phyloP scores from a whole-genome alignment of 805 yeast species.

The Spencermartinsiella europaea region DNA sequence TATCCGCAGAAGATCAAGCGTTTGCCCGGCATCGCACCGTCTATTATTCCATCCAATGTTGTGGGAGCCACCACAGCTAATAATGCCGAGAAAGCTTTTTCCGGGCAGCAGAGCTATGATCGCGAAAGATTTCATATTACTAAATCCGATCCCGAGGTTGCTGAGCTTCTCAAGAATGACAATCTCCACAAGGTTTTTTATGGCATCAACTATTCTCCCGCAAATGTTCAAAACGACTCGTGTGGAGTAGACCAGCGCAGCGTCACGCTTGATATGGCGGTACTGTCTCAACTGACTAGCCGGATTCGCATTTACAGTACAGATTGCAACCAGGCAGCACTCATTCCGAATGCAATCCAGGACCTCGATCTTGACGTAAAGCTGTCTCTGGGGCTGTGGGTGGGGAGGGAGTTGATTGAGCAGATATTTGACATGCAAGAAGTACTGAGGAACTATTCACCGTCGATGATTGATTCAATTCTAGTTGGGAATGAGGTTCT shows the following conservation, averaged over 20 bases:
- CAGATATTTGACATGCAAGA: constrained; percentile 45
- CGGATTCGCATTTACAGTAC: constrained; percentile 56
- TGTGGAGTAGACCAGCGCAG: constrained; percentile 49
- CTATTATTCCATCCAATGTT: too few relatives aligned
- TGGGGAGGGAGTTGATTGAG: constrained; percentile 40
- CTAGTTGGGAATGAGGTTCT: constrained; percentile 61
- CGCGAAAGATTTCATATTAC: too few relatives aligned
- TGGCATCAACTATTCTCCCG: constrained; percentile 60
- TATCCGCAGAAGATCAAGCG: too few relatives aligned
- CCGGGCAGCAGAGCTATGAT: too few relatives aligned
- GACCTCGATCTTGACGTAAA: constrained; percentile 50
- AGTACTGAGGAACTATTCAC: constrained; percentile 41
- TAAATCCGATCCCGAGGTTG: constrained; percentile 29
- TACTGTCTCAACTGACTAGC: constrained; percentile 53
- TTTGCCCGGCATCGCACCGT: too few relatives aligned
- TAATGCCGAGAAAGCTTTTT: too few relatives aligned
- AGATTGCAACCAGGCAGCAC: constrained; percentile 53
- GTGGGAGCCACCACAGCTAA: too few relatives aligned
- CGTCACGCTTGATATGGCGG: constrained; percentile 50
- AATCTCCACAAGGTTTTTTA: constrained; percentile 39
- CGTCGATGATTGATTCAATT: constrained; percentile 44
- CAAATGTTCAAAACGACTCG: constrained; percentile 44
- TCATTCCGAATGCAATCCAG: constrained; percentile 48
- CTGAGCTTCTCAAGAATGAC: constrained; percentile 35
- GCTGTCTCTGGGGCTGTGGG: constrained; percentile 60